phyloP scores from a whole-genome alignment of 1,139 yeast genomes.

The Yamadazyma siamensis region DNA sequence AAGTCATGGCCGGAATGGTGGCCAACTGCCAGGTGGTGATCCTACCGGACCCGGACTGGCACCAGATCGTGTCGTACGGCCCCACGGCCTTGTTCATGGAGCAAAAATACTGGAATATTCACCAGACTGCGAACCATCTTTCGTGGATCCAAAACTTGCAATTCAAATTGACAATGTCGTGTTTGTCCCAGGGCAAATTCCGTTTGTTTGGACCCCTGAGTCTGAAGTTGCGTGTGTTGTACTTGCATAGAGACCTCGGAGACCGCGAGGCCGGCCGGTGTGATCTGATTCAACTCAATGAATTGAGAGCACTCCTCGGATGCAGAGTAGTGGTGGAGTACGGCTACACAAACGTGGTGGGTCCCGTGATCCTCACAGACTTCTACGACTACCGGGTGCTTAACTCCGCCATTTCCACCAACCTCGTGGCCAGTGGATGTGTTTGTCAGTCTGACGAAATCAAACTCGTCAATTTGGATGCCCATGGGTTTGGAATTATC shows the following conservation, averaged over 20 bases:
- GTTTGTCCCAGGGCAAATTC: constrained; percentile 28
- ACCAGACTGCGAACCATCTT: constrained; percentile 8
- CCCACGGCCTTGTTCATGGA: constrained; percentile 25
- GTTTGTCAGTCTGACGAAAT: constrained; percentile 51
- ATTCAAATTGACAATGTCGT: constrained; percentile 17
- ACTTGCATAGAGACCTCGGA: constrained; percentile 25
- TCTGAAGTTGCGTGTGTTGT: constrained; percentile 36
- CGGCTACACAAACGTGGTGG: constrained; percentile 45
- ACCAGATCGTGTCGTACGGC: constrained; percentile 10
- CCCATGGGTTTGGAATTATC: constrained; percentile 44
- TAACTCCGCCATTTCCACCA: constrained; percentile 13
- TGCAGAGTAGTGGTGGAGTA: constrained; percentile 54
- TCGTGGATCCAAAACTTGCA: constrained; percentile 13
- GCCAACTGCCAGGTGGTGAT: constrained; percentile 19
- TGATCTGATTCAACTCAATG: constrained; percentile 33
- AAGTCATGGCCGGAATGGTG: constrained; percentile 29
- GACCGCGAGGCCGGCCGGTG: constrained; percentile 9
- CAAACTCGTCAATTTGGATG: constrained; percentile 34
- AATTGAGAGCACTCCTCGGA: constrained; percentile 44
- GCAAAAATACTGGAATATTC: constrained; percentile 5
- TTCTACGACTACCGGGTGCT: constrained; percentile 59
- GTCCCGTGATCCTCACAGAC: constrained; percentile 59
- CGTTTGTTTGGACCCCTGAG: constrained; percentile 6
- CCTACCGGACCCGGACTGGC: constrained; percentile 8
- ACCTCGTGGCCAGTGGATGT: constrained; percentile 37